Percentiles rank a stretch among this genome's conserved stretches.
These are phyloP conservation scores for Solanum pimpinellifolium DNA, from an alignment of 257 asterid species.

Conservation along the genomic window DNA sequence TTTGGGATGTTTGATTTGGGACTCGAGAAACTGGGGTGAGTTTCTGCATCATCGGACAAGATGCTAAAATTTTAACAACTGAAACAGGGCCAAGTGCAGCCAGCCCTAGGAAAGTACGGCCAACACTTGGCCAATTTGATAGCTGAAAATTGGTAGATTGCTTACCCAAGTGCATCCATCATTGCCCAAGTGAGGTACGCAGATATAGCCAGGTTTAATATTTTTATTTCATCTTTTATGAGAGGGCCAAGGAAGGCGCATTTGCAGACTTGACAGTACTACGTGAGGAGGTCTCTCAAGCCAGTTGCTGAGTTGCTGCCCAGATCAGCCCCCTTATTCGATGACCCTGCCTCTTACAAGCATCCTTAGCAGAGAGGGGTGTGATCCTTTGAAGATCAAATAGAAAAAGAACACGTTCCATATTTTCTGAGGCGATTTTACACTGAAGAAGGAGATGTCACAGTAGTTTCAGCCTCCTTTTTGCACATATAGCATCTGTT, in stretches of 20 bases:
- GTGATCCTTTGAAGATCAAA: background rate
- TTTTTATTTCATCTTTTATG: background rate
- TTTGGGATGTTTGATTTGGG: background rate
- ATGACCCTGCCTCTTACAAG: background rate
- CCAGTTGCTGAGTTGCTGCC: background rate
- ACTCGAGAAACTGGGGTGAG: background rate
- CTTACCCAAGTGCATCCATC: background rate
- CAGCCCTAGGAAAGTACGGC: background rate
- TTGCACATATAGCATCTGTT: background rate
- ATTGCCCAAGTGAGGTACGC: background rate
- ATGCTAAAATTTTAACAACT: background rate
- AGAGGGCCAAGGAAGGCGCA: background rate
- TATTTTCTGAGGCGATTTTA: background rate
- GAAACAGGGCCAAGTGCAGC: background rate
- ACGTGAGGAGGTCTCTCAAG: background rate
- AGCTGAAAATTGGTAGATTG: background rate
- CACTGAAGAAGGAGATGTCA: background rate
- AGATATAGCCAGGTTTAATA: background rate
- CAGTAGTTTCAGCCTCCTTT: background rate
- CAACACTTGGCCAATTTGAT: background rate
- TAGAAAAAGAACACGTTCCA: background rate
- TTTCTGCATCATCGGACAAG: background rate
- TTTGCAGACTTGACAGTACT: background rate
- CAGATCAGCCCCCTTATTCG: background rate
- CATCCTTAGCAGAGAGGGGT: background rate